phyloP scores from a whole-genome alignment of 805 yeast genomes.

The Ogataea trehaloabstinens region DNA sequence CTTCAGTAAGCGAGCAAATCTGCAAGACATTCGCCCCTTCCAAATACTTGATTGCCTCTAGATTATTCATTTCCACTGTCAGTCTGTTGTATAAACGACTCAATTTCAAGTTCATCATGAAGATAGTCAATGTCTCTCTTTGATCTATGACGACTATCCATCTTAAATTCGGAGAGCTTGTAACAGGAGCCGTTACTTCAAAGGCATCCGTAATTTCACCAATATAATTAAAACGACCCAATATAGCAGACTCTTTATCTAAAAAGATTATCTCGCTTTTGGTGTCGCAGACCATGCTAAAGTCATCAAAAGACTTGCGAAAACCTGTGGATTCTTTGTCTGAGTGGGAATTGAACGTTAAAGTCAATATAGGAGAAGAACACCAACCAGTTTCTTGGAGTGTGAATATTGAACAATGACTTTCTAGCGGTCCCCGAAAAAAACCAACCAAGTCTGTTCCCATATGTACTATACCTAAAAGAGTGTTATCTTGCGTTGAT shows the following conservation, averaged over 20 bases:
- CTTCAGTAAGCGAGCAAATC: background rate
- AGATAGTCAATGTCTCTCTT: background rate
- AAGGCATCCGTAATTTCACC: conserved; percentile 9
- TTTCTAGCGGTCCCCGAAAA: conserved; percentile 2
- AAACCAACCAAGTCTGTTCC: conserved; percentile 6
- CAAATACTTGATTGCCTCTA: background rate
- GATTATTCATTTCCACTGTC: background rate
- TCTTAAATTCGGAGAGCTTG: background rate
- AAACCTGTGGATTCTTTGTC: background rate
- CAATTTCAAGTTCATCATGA: conserved; percentile 2
- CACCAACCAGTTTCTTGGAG: background rate
- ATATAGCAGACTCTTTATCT: conserved; percentile 2
- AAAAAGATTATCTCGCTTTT: conserved; percentile 1
- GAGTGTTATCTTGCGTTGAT: conserved; percentile 1
- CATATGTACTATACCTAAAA: conserved; percentile 3
- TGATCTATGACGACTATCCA: background rate
- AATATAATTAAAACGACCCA: conserved; percentile 4
- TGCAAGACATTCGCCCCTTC: background rate
- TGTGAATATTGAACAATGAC: background rate
- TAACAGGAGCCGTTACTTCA: conserved; percentile 7
- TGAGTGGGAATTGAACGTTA: background rate
- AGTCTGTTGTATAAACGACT: background rate
- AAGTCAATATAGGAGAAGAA: background rate
- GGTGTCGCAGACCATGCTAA: conserved; percentile 2
- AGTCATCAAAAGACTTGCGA: conserved; percentile 10